Evolutionary conservation across 225 moss, liverwort and hornwort species (phyloP).

Genomic region (Anthoceros angustus): DNA sequence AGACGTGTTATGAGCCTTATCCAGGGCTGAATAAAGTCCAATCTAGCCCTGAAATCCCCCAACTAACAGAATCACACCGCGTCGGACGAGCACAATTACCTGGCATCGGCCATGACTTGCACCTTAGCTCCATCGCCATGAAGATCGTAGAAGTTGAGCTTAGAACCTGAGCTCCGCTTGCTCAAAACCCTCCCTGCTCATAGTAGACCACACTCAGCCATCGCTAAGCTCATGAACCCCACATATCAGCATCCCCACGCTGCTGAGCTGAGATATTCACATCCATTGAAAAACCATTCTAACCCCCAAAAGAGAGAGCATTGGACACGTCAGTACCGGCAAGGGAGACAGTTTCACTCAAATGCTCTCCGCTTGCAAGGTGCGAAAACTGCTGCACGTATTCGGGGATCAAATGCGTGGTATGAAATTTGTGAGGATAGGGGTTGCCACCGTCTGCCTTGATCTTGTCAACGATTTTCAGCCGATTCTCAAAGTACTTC

Average conservation of each 20-base stretch:
- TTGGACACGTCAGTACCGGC: slow-evolving; percentile 24
- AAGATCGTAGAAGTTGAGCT: slow-evolving; percentile 73
- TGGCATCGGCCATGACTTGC: slow-evolving; percentile 45
- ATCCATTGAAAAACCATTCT: background rate
- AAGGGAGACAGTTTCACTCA: slow-evolving; percentile 28
- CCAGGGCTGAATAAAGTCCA: background rate
- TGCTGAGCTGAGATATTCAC: background rate
- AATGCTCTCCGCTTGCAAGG: slow-evolving; percentile 32
- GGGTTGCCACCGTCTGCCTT: slow-evolving; percentile 51
- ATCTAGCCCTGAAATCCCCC: background rate
- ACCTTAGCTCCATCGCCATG: slow-evolving; percentile 81
- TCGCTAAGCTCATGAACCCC: background rate
- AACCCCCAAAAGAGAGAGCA: background rate
- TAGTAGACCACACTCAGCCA: background rate
- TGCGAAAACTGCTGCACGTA: slow-evolving; percentile 28
- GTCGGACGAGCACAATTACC: slow-evolving; percentile 8
- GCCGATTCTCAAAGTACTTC: slow-evolving; percentile 61
- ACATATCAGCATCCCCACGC: background rate
- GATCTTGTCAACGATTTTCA: slow-evolving; percentile 39
- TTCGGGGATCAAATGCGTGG: slow-evolving; percentile 32
- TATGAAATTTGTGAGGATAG: slow-evolving; percentile 77
- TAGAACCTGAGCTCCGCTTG: slow-evolving; percentile 38
- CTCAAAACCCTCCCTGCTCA: slow-evolving; percentile 71
- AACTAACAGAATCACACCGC: background rate
- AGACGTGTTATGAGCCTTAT: background rate